Percentiles rank a stretch among this genome's conserved stretches.
Evolutionary conservation across 2,329 filamentous ascomycete species (phyloP).

Genomic region (Pyricularia pennisetigena): DNA sequence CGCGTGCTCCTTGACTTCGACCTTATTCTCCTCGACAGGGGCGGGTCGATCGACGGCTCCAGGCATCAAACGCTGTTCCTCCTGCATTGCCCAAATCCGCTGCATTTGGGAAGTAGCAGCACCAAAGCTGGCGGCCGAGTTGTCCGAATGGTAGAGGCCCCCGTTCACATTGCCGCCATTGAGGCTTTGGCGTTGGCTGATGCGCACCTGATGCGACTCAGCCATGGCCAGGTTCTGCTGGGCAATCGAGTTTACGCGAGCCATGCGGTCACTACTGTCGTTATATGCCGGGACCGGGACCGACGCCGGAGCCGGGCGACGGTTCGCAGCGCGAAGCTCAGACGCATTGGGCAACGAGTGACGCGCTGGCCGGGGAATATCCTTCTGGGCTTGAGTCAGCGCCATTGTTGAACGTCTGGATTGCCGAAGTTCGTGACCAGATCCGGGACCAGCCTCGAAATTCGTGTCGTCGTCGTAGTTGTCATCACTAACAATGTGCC

Average conservation of each 20-base stretch:
- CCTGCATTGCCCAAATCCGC: slow-evolving; percentile 45
- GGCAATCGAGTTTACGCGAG: slow-evolving; percentile 38
- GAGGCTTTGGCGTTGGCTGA: slow-evolving; percentile 27
- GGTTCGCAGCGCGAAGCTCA: slow-evolving; percentile 21
- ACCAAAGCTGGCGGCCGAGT: slow-evolving; percentile 24
- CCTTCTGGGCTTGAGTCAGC: slow-evolving; percentile 18
- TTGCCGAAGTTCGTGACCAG: slow-evolving; percentile 32
- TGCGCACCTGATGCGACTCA: slow-evolving; percentile 39
- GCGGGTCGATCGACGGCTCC: slow-evolving; percentile 9
- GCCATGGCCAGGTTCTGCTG: slow-evolving; percentile 41
- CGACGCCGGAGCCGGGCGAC: neutral
- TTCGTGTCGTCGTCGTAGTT: slow-evolving; percentile 5
- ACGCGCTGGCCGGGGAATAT: slow-evolving; percentile 18
- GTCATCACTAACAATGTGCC: slow-evolving; percentile 9
- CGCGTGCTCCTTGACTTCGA: slow-evolving; percentile 46
- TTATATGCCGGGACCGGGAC: neutral
- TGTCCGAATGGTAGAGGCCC: slow-evolving; percentile 12
- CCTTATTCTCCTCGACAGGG: slow-evolving; percentile 40
- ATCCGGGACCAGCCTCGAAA: slow-evolving; percentile 1
- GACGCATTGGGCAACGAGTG: slow-evolving; percentile 22
- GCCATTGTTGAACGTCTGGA: slow-evolving; percentile 22
- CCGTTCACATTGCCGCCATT: slow-evolving; percentile 17
- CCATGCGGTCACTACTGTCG: slow-evolving; percentile 21
- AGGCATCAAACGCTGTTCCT: slow-evolving; percentile 32
- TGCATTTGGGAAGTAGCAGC: slow-evolving; percentile 44